Evolutionary conservation across 177 flowering plant species (phyloP).

Genomic region (Vitis hybrid): DNA sequence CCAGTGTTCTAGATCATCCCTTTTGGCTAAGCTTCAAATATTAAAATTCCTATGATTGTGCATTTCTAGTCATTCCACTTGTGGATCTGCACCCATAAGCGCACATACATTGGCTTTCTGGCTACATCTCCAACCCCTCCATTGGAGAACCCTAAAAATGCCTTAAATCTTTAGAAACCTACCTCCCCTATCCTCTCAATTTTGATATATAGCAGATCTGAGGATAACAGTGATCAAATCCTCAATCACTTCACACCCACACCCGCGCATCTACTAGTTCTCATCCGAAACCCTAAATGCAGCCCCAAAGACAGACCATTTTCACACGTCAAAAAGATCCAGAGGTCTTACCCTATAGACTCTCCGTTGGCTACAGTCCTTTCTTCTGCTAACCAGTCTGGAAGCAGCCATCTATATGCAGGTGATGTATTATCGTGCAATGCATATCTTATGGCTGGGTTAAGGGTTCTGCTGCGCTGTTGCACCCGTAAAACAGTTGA

Average conservation of each 20-base stretch:
- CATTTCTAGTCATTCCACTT: background rate
- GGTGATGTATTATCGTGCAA: background rate
- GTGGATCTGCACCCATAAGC: no score
- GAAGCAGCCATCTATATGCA: slow-evolving; percentile 6
- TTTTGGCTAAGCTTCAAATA: background rate
- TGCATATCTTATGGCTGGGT: background rate
- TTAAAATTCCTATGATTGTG: no score
- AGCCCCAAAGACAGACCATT: background rate
- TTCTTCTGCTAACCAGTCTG: slow-evolving; percentile 9
- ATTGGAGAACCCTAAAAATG: background rate
- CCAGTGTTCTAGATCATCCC: background rate
- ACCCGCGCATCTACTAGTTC: no score
- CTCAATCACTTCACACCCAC: no score
- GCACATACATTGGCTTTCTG: no score
- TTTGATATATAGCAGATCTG: no score
- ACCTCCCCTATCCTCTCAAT: no score
- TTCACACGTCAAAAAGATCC: background rate
- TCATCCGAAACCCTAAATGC: no score
- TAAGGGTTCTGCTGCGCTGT: no score
- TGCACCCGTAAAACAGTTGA: no score
- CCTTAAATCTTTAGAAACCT: background rate
- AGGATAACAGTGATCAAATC: no score
- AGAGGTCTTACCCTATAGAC: slow-evolving; percentile 5
- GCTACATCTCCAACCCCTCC: background rate
- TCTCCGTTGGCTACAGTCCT: background rate